A percentile compares a stretch with the other conserved stretches of the same genome.
Conservation (phyloP, 345 rosid genomes). For the Lepidium sativum region DNA sequence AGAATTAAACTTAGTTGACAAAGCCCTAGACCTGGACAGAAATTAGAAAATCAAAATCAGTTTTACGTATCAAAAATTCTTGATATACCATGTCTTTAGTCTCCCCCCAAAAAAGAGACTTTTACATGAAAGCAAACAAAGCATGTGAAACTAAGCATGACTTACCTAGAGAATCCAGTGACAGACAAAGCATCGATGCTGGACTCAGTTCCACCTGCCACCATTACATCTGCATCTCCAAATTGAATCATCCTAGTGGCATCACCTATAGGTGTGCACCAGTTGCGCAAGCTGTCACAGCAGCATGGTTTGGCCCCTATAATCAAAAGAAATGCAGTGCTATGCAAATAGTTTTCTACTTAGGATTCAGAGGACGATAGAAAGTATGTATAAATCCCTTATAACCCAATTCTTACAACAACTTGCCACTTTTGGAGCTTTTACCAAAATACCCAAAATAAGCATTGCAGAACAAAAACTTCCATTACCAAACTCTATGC, state of each 20-base stretch:
- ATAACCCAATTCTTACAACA: not conserved
- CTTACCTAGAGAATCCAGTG: slow-evolving; percentile 89
- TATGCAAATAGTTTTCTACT: no score
- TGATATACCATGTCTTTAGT: not conserved
- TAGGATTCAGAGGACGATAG: not conserved
- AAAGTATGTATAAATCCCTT: not conserved
- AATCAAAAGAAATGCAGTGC: slow-evolving; percentile 27
- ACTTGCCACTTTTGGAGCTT: not conserved
- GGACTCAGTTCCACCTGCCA: slow-evolving; percentile 94
- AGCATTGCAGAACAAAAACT: not conserved
- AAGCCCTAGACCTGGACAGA: slow-evolving; percentile 68
- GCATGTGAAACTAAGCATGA: not conserved
- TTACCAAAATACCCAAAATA: not conserved
- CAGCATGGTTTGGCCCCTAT: slow-evolving; percentile 99
- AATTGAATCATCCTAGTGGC: slow-evolving; percentile 96
- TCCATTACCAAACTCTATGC: not conserved
- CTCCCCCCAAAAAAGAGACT: not conserved
- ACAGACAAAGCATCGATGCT: slow-evolving; percentile 94
- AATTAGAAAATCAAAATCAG: no score
- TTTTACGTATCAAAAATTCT: not conserved
- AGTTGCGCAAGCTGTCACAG: slow-evolving; percentile 98
- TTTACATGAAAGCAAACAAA: not conserved
- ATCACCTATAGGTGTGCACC: slow-evolving; percentile 96
- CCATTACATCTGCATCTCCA: slow-evolving; percentile 95
- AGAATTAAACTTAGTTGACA: slow-evolving; percentile 72